Percentiles rank a stretch among this genome's conserved stretches.
These are phyloP conservation scores for Fusarium verticillioides DNA, from an alignment of 2,329 filamentous ascomycete genomes.

Conservation along the genomic window DNA sequence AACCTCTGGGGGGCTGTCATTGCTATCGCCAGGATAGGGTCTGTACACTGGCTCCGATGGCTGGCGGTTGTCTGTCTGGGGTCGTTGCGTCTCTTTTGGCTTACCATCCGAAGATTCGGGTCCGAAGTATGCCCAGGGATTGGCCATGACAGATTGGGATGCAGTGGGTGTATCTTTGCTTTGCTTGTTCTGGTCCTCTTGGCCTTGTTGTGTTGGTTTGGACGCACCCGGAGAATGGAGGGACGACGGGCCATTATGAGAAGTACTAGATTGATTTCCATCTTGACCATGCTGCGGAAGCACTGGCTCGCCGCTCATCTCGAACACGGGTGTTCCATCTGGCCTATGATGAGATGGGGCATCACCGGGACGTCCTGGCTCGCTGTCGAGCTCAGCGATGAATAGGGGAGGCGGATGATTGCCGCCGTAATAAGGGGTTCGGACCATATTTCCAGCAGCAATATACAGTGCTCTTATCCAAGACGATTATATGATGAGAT, in stretches of 20 bases:
- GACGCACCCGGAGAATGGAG: slow-evolving; percentile 35
- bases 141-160: slow-evolving; percentile 36
- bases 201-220: neutral
- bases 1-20: slow-evolving; percentile 17
- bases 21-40: slow-evolving; percentile 28
- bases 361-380: slow-evolving; percentile 26
- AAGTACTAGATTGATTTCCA: slow-evolving; percentile 11
- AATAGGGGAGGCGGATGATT: slow-evolving; percentile 43
- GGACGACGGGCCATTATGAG: slow-evolving; percentile 48
- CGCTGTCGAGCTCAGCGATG: slow-evolving; percentile 48
- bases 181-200: slow-evolving; percentile 7
- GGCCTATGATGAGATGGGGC: slow-evolving; percentile 28
- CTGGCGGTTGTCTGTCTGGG: slow-evolving; percentile 7
- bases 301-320: slow-evolving; percentile 48
- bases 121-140: slow-evolving; percentile 51
- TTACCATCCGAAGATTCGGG: slow-evolving; percentile 26
- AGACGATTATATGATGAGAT: neutral
- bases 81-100: neutral
- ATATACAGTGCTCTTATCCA: neutral
- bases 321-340: slow-evolving; percentile 44
- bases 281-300: slow-evolving; percentile 6
- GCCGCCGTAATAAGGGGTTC: slow-evolving; percentile 19
- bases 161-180: slow-evolving; percentile 1
- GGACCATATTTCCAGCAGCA: slow-evolving; percentile 26
- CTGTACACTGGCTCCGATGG: slow-evolving; percentile 25